phyloP scores from a whole-genome alignment of 2,329 filamentous ascomycete species.

The Stemphylium lycopersici region DNA sequence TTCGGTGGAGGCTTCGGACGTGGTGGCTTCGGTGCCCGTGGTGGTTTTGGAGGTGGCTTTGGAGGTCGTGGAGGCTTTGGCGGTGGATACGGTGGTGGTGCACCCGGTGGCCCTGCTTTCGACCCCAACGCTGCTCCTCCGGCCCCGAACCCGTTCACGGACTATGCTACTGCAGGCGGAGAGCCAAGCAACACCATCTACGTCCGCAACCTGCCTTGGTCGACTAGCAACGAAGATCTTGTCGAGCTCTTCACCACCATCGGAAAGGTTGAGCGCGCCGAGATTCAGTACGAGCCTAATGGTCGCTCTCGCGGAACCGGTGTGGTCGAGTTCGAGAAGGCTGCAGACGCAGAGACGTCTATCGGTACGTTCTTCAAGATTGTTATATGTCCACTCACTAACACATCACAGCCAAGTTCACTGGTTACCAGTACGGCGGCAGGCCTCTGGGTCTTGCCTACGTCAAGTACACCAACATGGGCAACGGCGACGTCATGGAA shows the following conservation, averaged over 20 bases:
- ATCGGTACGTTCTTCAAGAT: slow-evolving; percentile 63
- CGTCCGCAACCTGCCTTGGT: slow-evolving; percentile 98
- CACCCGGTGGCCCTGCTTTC: slow-evolving; percentile 45
- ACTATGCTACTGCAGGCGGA: slow-evolving; percentile 84
- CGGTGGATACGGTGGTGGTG: slow-evolving; percentile 52
- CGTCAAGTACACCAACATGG: slow-evolving; percentile 86
- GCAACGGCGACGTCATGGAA: slow-evolving; percentile 73
- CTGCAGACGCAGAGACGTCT: slow-evolving; percentile 86
- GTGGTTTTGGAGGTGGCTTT: slow-evolving; percentile 36
- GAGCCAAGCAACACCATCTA: slow-evolving; percentile 87
- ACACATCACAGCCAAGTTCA: slow-evolving; percentile 76
- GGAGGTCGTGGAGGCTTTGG: slow-evolving; percentile 43
- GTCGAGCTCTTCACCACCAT: slow-evolving; percentile 97
- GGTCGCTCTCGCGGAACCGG: slow-evolving; percentile 93
- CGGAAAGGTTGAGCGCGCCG: slow-evolving; percentile 96
- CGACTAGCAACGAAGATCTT: slow-evolving; percentile 96
- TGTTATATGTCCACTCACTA: slow-evolving; percentile 20
- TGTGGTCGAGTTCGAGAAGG: slow-evolving; percentile 89
- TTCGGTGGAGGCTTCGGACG: slow-evolving; percentile 55
- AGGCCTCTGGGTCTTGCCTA: slow-evolving; percentile 91
- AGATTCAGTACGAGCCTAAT: slow-evolving; percentile 98
- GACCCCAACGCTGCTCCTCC: slow-evolving; percentile 59
- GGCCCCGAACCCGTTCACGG: slow-evolving; percentile 89
- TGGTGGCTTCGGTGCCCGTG: slow-evolving; percentile 57
- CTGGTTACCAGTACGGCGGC: slow-evolving; percentile 95